Base-by-base conservation (phyloP, 2,329 filamentous ascomycete genomes). In the Alternaria angustiovoidea region DNA sequence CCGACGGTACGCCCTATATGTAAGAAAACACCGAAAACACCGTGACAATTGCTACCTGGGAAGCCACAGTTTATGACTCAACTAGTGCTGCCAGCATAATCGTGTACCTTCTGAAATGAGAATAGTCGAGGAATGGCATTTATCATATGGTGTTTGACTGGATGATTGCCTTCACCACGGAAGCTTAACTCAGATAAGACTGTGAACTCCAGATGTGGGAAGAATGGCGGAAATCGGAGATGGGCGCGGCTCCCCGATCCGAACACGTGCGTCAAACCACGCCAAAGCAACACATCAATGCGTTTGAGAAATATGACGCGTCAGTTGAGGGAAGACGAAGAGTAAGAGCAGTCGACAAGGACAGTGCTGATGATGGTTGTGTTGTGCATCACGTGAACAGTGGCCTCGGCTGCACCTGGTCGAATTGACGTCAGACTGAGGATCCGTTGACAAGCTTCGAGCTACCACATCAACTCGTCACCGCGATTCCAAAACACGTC, bases 391-490 rank as follows among this genome's bases (percentile, higher is more conserved):
- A 42, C 51, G 42, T 51, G 51, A 8, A 24, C 2, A 22, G 34
- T 24, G 28, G 39, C 22, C 43, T 41, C 46, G 22, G 39, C 30
- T 46, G 36, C 24, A 30, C 20, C 28, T 47, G 24, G 28, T 30
- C 26, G 5, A 22, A 9, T 36, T 59, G 51, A 59, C 56, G 56
- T 59, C 53, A 54, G n/a, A 4, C 41, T 59, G 34, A 44, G 26
- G 16, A 36, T 49, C 46, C 46, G 32, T 49, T 14, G 46, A 43
- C 39, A 59, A 56, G 57, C 44, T 46, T 54, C 46, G 34, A 56
- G 49, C 49, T 49, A 60, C 58, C 43, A 26, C 57, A 56, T 56
- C 57, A 51, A 49, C 48, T 60, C 57, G 48, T 63, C 60, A 63
- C 56, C 14, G 32, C 46, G 24, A 46, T 26, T 2, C 32, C 16